These are phyloP conservation scores for Gnaphalium uliginosum DNA, from an alignment of 129 eudicot genomes.

Conservation along the genomic window DNA sequence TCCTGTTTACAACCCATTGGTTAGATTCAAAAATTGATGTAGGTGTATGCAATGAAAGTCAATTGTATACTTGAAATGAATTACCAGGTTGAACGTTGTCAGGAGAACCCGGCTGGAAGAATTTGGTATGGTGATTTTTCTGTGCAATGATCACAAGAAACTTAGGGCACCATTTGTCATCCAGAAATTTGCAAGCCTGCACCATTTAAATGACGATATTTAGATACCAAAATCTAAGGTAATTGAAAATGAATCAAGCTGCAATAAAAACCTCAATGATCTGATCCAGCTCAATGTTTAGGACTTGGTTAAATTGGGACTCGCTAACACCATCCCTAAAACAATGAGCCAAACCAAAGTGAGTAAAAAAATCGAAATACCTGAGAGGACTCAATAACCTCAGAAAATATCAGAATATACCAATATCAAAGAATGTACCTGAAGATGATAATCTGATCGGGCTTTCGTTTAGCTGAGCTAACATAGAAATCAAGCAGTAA, in stretches of 20 bases:
- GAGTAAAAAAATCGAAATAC: neutral
- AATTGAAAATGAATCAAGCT: neutral
- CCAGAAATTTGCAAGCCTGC: slow-evolving; percentile 67
- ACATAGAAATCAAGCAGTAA: slow-evolving; percentile 61
- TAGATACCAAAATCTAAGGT: neutral
- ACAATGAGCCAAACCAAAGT: neutral
- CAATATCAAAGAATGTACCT: slow-evolving; percentile 39
- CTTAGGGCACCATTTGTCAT: slow-evolving; percentile 75
- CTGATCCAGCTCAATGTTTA: slow-evolving; percentile 78
- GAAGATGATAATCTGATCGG: slow-evolving; percentile 84
- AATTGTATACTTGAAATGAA: neutral
- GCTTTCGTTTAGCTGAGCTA: slow-evolving; percentile 72
- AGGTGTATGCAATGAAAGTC: neutral
- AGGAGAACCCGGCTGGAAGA: slow-evolving; percentile 58
- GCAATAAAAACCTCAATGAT: slow-evolving; percentile 63
- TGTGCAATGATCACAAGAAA: slow-evolving; percentile 73
- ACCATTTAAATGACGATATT: neutral
- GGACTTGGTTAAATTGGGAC: slow-evolving; percentile 77
- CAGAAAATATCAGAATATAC: neutral
- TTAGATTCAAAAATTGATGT: neutral
- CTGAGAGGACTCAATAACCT: neutral
- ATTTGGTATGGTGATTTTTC: slow-evolving; percentile 86
- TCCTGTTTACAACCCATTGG: slow-evolving; percentile 41
- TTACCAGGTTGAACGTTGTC: slow-evolving; percentile 93
- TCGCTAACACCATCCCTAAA: slow-evolving; percentile 87